These are phyloP conservation scores for Diaporthe vexans DNA, from an alignment of 2,329 filamentous ascomycete species.

Conservation along the genomic window DNA sequence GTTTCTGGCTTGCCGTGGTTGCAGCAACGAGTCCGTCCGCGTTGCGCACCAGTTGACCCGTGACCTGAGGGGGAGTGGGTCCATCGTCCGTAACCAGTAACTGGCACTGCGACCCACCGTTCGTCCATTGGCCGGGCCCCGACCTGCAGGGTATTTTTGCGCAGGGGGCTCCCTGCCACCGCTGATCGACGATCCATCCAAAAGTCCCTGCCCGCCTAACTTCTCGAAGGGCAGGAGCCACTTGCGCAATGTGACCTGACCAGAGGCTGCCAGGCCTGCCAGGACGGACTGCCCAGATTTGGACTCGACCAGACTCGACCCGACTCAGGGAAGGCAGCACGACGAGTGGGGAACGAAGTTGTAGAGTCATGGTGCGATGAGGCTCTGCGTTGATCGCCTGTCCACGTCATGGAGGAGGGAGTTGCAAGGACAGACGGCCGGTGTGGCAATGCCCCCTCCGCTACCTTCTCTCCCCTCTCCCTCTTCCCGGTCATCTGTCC, in stretches of 20 bases:
- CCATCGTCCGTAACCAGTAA: background rate
- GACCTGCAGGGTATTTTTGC: slow-evolving; percentile 26
- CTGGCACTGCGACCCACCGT: slow-evolving; percentile 17
- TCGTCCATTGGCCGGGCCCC: slow-evolving; percentile 19
- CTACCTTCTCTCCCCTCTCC: background rate
- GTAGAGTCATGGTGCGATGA: slow-evolving; percentile 28
- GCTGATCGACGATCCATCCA: slow-evolving; percentile 25
- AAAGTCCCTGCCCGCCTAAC: slow-evolving; percentile 10
- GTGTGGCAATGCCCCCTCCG: slow-evolving; percentile 10
- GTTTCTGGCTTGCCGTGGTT: slow-evolving; percentile 15
- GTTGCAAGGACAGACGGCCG: background rate
- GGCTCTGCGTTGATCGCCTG: slow-evolving; percentile 28
- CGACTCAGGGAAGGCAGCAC: slow-evolving; percentile 27
- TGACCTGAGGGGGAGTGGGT: slow-evolving; percentile 28
- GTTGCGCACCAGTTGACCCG: slow-evolving; percentile 16
- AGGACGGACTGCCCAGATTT: background rate
- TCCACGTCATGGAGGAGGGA: slow-evolving; percentile 27
- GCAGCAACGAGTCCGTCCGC: background rate
- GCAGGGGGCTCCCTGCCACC: slow-evolving; percentile 21
- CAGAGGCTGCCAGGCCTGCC: background rate
- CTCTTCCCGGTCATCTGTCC: background rate
- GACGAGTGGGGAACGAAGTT: background rate
- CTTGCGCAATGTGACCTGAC: slow-evolving; percentile 19
- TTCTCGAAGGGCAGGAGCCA: slow-evolving; percentile 29
- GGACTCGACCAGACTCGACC: slow-evolving; percentile 32